Evolutionary conservation across 2,329 filamentous ascomycete genomes (phyloP).

Genomic region (Trichothecium sympodiale): DNA sequence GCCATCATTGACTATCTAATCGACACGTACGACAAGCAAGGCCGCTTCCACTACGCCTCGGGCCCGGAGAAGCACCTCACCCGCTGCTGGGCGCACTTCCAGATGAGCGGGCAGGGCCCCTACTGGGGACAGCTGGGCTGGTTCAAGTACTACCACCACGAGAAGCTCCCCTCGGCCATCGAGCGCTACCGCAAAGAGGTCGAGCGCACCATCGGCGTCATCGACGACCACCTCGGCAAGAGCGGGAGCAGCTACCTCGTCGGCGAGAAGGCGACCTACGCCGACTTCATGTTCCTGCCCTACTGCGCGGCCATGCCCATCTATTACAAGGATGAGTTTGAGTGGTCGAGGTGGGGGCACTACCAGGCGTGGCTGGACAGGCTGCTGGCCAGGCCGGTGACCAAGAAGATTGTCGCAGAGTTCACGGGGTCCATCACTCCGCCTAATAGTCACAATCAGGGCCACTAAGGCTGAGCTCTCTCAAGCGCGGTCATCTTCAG

Average conservation of each 20-base stretch:
- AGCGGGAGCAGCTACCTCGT: slow-evolving; percentile 11
- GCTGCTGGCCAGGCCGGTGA: not conserved
- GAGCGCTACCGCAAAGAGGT: slow-evolving; percentile 17
- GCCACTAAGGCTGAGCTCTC: too few relatives aligned
- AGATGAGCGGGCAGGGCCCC: slow-evolving; percentile 25
- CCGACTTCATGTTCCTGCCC: slow-evolving; percentile 14
- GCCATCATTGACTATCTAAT: slow-evolving; percentile 16
- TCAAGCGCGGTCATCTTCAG: too few relatives aligned
- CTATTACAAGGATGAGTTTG: not conserved
- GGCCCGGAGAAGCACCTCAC: not conserved
- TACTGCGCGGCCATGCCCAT: slow-evolving; percentile 6
- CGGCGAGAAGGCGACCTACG: slow-evolving; percentile 12
- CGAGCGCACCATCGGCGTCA: slow-evolving; percentile 15
- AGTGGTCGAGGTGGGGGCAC: not conserved
- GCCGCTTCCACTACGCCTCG: slow-evolving; percentile 2
- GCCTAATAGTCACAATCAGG: not conserved
- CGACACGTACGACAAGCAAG: slow-evolving; percentile 14
- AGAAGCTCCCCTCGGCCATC: slow-evolving; percentile 14
- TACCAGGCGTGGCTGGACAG: slow-evolving; percentile 4
- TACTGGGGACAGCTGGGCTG: slow-evolving; percentile 30
- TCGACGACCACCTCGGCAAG: slow-evolving; percentile 11
- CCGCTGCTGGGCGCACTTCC: slow-evolving; percentile 1
- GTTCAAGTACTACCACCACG: slow-evolving; percentile 21
- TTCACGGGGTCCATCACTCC: not conserved
- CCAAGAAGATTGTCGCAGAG: not conserved